Base-by-base conservation (phyloP, 306 rosid genomes). In the Quillaja saponaria region DNA sequence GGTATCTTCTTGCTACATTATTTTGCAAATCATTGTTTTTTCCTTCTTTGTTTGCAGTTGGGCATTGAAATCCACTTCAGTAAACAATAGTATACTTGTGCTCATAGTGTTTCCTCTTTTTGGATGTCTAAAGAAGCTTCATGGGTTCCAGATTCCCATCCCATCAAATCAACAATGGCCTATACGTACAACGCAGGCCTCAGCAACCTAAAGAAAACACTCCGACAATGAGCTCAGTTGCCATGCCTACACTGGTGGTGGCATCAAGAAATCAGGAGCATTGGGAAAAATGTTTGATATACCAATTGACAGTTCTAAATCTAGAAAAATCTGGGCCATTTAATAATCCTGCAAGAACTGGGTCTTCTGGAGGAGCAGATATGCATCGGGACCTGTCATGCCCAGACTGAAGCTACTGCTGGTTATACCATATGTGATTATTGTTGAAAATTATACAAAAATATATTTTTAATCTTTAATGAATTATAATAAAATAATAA, bases 201-300 rank as follows among this genome's bases (percentile, higher is more conserved):
- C 96, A 92, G 87, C 97, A 87, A 76, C 99, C 91, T 12, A 92
- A 89, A 79, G 99, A 92, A 83, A 89, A 87, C 81, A 18, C 94
- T 58, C 99, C 99, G 10, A 85, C 94, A 0, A 92, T 92, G 99
- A 79, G 87, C 58, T 89, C 99, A 21, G 78, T 82, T 1, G 84
- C 98, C 10, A 67, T 86, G 94, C 98, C 98, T 92, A 92, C 70
- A 88, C 98, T 12, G 98, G 98, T 17, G 98, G 98, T 48, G 98
- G 88, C 76, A 92, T 92, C 15, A 92, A 92, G 72, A 88, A 72
- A 79, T 92, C 96, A 0, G 98, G 96, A 61, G 98, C 88, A 65
- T 71, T 92, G 76, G 98, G 96, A 10, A 92, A 92, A 82, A 92
- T 92, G 98, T 92, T 92, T 78, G 98, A 82, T 71, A 86, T 92